A percentile compares a stretch with the other conserved stretches of the same genome.
phyloP scores from a whole-genome alignment of 371 early-diverging fungal genomes.

The Rhizopus delemar region DNA sequence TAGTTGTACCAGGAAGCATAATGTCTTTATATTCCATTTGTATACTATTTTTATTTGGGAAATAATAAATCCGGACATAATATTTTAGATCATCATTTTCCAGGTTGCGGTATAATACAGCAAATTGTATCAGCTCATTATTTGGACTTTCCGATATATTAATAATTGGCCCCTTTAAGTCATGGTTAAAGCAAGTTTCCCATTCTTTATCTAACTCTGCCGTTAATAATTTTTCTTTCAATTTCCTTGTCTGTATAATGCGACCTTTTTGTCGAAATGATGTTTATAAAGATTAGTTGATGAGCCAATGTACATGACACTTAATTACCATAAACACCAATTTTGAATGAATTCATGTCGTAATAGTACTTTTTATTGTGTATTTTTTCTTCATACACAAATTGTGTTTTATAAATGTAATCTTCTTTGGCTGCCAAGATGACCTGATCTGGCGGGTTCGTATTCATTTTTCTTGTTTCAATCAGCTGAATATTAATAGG shows the following conservation, averaged over 20 bases:
- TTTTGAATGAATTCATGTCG: conserved; percentile 23
- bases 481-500: conserved; percentile 30
- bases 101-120: conserved; percentile 37
- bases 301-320: neutral
- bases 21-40: conserved; percentile 38
- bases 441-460: conserved; percentile 16
- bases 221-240: conserved; percentile 12
- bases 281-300: neutral
- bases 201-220: conserved; percentile 21
- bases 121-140: conserved; percentile 26
- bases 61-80: conserved; percentile 42
- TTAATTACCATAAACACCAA: conserved; percentile 21
- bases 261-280: conserved; percentile 11
- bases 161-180: conserved; percentile 33
- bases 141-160: conserved; percentile 19
- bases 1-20: conserved; percentile 39
- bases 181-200: conserved; percentile 34
- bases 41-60: neutral
- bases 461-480: conserved; percentile 9
- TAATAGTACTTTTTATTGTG: conserved; percentile 11
- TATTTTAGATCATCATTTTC: conserved; percentile 36
- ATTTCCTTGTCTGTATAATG: conserved; percentile 21
- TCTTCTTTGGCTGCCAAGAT: conserved; percentile 25
- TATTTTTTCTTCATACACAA: conserved; percentile 29
- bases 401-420: conserved; percentile 40